phyloP scores from a whole-genome alignment of 2,329 filamentous ascomycete species.

The Pseudofabraea citricarpa region DNA sequence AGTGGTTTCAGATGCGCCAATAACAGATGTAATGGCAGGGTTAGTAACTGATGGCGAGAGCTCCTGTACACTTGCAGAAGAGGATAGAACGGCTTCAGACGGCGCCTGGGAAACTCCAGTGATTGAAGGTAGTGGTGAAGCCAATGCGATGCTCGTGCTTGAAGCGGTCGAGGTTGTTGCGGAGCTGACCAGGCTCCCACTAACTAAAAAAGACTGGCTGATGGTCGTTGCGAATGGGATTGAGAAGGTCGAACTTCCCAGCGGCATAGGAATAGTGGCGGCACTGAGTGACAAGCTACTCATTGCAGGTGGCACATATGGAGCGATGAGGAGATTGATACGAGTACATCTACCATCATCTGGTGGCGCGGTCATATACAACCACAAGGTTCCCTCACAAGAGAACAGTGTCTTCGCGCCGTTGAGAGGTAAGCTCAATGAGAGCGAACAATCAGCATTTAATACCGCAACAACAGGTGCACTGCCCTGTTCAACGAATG shows the following conservation, averaged over 20 bases:
- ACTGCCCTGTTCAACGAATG: slow-evolving; percentile 4
- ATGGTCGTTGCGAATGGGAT: background rate
- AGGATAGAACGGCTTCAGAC: too few species aligned
- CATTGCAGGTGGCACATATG: background rate
- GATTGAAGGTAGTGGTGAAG: too few species aligned
- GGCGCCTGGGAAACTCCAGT: too few species aligned
- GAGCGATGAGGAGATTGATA: background rate
- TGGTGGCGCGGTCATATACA: background rate
- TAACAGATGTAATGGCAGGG: too few species aligned
- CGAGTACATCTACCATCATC: background rate
- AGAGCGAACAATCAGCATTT: slow-evolving; percentile 10
- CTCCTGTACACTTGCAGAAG: too few species aligned
- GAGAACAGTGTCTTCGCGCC: slow-evolving; percentile 5
- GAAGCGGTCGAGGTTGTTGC: slow-evolving; percentile 1
- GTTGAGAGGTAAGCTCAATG: slow-evolving; percentile 10
- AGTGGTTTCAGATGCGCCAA: too few species aligned
- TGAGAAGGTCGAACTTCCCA: background rate
- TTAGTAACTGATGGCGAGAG: too few species aligned
- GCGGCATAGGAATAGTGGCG: background rate
- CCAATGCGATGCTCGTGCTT: background rate
- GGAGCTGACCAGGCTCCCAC: slow-evolving; percentile 4
- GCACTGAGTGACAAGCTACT: background rate
- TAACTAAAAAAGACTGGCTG: slow-evolving; percentile 1
- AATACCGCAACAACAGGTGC: slow-evolving; percentile 9
- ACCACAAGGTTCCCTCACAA: slow-evolving; percentile 5